Conservation (phyloP, 306 rosid species). For the Cajanus cajan region DNA sequence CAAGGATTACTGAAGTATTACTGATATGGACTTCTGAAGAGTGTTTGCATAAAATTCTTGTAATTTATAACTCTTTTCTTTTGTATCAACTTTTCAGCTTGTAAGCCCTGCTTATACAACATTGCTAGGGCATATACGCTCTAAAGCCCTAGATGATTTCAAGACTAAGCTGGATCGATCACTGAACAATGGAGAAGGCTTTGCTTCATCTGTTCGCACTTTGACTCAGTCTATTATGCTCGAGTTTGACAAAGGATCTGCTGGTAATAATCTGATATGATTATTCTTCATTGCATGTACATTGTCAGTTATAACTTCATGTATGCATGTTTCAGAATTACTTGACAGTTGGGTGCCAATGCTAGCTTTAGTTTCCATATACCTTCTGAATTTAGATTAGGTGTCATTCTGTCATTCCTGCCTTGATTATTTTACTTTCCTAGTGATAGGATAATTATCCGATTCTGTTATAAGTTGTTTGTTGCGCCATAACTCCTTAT, state of each 20-base stretch:
- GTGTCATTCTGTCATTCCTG: not conserved
- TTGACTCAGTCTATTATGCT: conserved; percentile 46
- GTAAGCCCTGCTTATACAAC: conserved; percentile 65
- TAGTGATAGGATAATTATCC: not conserved
- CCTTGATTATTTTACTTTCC: not conserved
- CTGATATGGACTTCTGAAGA: not conserved
- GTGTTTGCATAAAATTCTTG: not conserved
- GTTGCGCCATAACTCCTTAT: too few relatives aligned
- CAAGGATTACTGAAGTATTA: not conserved
- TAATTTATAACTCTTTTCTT: not conserved
- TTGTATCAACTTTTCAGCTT: conserved; percentile 52
- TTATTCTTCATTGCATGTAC: conserved; percentile 16
- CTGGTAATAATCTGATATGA: conserved; percentile 50
- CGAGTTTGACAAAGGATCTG: conserved; percentile 66
- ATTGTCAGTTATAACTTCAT: conserved; percentile 4
- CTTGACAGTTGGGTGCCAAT: conserved; percentile 11
- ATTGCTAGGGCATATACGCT: conserved; percentile 68
- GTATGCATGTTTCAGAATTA: conserved; percentile 23
- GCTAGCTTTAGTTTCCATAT: conserved; percentile 16
- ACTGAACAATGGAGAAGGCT: conserved; percentile 74
- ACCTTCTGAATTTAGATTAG: conserved; percentile 17
- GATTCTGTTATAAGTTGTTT: too few relatives aligned
- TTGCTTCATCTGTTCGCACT: conserved; percentile 54
- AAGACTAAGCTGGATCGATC: conserved; percentile 63
- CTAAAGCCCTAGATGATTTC: conserved; percentile 56